Conservation (phyloP, 169 alveolate genomes). For the Cryptosporidium viatorum region DNA sequence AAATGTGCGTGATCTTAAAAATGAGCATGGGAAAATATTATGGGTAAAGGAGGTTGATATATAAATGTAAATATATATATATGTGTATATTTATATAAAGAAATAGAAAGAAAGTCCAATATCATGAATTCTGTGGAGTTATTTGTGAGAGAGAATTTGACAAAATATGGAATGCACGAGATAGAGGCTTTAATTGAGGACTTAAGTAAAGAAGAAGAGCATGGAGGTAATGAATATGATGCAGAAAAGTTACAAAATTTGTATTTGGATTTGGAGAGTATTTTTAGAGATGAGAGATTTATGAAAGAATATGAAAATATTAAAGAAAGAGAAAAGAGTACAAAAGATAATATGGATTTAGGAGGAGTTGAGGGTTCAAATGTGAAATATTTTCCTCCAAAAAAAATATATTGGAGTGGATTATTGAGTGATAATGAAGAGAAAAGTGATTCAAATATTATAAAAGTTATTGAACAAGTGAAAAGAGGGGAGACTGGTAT, state of each 20-base stretch:
- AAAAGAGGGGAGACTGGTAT: neutral
- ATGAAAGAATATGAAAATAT: conserved; percentile 6
- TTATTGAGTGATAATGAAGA: neutral
- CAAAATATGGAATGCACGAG: conserved; percentile 4
- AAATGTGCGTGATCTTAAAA: neutral
- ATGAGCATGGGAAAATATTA: neutral
- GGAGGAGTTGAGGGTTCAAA: neutral
- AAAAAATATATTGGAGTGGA: neutral
- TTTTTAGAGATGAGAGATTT: conserved; percentile 6
- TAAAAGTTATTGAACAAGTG: neutral
- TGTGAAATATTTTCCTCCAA: neutral
- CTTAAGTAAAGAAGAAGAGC: neutral
- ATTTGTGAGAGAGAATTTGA: neutral
- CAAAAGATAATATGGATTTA: neutral
- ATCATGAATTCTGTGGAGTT: neutral
- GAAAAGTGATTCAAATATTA: neutral
- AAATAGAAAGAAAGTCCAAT: neutral
- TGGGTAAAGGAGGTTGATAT: neutral
- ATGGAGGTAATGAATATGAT: neutral
- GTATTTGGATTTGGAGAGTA: neutral
- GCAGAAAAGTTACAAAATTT: neutral
- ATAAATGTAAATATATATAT: too few species aligned
- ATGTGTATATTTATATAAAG: too few species aligned
- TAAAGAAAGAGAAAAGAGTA: neutral
- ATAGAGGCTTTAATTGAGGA: neutral